Conservation (phyloP, 2,329 filamentous ascomycete species). For the Cladosporium sp. region DNA sequence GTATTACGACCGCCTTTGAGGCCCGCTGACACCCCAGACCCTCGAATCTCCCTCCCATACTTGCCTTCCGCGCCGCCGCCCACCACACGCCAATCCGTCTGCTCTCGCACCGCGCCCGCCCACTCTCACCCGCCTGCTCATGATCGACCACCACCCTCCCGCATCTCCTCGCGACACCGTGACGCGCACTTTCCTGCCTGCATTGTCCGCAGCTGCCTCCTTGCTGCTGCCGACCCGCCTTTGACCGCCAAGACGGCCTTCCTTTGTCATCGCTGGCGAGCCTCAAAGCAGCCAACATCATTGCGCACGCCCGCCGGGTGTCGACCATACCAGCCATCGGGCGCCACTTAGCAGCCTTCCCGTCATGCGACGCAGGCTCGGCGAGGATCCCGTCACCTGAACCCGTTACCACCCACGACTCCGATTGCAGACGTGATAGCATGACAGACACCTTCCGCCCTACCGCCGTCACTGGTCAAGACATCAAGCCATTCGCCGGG, state of each 20-base stretch:
- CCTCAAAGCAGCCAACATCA: background rate
- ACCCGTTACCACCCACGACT: conserved; percentile 20
- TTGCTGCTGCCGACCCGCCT: background rate
- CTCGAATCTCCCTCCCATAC: too few relatives aligned
- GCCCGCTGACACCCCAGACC: background rate
- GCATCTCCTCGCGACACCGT: background rate
- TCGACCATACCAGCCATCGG: conserved; percentile 12
- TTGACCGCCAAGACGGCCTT: conserved; percentile 11
- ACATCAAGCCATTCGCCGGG: conserved; percentile 15
- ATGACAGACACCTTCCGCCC: conserved; percentile 34
- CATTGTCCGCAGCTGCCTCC: conserved; percentile 1
- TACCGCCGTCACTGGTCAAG: conserved; percentile 30
- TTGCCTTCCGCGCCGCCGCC: conserved; percentile 1
- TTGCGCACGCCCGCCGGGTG: conserved; percentile 10
- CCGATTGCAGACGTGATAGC: conserved; percentile 31
- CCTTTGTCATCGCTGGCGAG: conserved; percentile 9
- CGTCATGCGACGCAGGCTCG: conserved; percentile 34
- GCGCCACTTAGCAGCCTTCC: conserved; percentile 16
- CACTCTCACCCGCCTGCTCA: background rate
- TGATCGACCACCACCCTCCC: conserved; percentile 1
- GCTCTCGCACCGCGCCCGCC: conserved; percentile 6
- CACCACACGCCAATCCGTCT: background rate
- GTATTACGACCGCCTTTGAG: background rate
- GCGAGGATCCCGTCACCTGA: conserved; percentile 28
- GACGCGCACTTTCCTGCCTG: conserved; percentile 1